Evolutionary conservation across 345 rosid species (phyloP).

Genomic region (Anacardium occidentale): DNA sequence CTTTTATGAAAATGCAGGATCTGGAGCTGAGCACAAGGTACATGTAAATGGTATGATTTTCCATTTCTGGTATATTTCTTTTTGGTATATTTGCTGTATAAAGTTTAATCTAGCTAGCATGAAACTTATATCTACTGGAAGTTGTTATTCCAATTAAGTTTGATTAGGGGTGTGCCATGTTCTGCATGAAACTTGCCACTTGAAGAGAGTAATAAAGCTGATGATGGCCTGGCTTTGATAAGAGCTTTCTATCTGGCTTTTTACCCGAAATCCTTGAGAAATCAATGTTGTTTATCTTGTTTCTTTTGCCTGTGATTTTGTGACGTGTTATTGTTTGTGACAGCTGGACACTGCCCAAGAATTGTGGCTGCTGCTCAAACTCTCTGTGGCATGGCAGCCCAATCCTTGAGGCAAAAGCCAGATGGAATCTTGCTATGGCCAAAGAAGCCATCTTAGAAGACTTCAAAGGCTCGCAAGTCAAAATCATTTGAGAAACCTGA

Average conservation of each 20-base stretch:
- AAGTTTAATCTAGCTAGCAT: not conserved
- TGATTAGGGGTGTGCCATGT: not conserved
- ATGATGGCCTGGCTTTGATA: not conserved
- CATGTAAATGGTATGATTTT: constrained; percentile 46
- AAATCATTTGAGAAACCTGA: constrained; percentile 46
- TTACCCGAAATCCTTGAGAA: not conserved
- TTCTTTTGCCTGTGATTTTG: not conserved
- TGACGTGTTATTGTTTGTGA: constrained; percentile 23
- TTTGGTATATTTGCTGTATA: not conserved
- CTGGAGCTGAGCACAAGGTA: constrained; percentile 33
- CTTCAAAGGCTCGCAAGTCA: constrained; percentile 62
- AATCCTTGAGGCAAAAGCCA: constrained; percentile 35
- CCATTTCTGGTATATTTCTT: not conserved
- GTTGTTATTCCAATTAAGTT: not conserved
- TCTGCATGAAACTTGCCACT: not conserved
- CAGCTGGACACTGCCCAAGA: constrained; percentile 60
- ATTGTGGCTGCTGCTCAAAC: constrained; percentile 71
- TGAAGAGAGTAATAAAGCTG: not conserved
- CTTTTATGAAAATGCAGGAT: constrained; percentile 40
- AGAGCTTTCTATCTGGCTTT: not conserved
- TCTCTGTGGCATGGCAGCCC: constrained; percentile 55
- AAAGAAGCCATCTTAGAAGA: constrained; percentile 64
- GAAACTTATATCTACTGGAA: not conserved
- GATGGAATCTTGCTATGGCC: constrained; percentile 57
- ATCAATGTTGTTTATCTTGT: not conserved